Percentiles rank a stretch among this genome's conserved stretches.
These are phyloP conservation scores for Eucalyptus sideroxylon DNA, from an alignment of 345 rosid genomes.

Conservation along the genomic window DNA sequence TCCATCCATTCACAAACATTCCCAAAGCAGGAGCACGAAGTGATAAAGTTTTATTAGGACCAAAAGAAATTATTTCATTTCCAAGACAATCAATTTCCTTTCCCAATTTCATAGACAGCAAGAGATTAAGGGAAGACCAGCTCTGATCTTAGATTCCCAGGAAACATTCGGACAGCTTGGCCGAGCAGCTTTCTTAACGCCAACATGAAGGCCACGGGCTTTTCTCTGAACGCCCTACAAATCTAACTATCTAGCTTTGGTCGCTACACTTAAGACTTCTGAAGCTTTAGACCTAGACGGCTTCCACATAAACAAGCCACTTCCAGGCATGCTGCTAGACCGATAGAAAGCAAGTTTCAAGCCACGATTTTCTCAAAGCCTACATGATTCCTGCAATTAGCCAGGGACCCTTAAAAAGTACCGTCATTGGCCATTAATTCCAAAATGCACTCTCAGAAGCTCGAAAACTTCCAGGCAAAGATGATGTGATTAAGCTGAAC, in stretches of 20 bases:
- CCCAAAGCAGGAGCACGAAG: not conserved
- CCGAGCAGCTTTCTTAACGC: not conserved
- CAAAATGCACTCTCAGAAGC: not conserved
- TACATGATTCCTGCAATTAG: not conserved
- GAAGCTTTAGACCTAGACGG: too few species aligned
- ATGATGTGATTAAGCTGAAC: not conserved
- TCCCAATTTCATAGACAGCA: not conserved
- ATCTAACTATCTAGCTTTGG: not conserved
- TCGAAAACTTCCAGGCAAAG: not conserved
- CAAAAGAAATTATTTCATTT: too few species aligned
- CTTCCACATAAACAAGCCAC: too few species aligned
- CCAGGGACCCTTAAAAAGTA: not conserved
- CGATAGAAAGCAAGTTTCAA: not conserved
- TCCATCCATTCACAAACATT: not conserved
- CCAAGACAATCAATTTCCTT: not conserved
- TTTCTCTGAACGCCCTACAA: not conserved
- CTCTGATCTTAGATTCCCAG: not conserved
- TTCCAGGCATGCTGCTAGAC: not conserved
- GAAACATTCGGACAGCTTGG: not conserved
- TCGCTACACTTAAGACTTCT: too few species aligned
- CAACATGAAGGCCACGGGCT: not conserved
- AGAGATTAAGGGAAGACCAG: not conserved
- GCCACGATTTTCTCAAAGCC: not conserved
- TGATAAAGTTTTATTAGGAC: not conserved
- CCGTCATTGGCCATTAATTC: not conserved